Evolutionary conservation across 768 basidiomycete genomes (phyloP), one percentile per base, ranked within the genome.

Genomic region (Sporobolomyces pararoseus): DNA sequence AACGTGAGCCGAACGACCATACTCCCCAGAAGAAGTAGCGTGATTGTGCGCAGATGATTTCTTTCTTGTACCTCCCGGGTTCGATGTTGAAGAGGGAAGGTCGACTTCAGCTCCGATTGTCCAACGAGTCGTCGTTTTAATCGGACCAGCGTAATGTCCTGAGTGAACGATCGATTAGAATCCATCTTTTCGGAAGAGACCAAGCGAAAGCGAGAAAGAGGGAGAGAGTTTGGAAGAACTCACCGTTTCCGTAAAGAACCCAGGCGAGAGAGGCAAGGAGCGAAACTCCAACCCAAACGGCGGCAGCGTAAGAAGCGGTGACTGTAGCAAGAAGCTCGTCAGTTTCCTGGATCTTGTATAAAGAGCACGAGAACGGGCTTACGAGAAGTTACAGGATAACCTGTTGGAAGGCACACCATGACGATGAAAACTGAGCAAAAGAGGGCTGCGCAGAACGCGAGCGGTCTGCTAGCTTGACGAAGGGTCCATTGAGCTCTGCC

Each of bases 81-180:
- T 34, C 16, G 49, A 51, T 1, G 61, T 53, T 16, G 57, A 25
- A n/a, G 77, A 39, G 73, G 73, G 78, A 0, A 81, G 74, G 65
- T 80, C 80, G 34, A 81, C 78, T 60, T 80, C 80, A 34, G 79
- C 78, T 17, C 80, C 80, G n/a, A 79, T 78, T n/a, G 80, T 76
- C 80, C 80, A 81, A 59, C 78, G 78, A 0, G 80, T 81, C 17
- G 80, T 72, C 19, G 80, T 77, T 67, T 78, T 76, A 65, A 82
- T 81, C 2, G 81, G 81, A 1, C 81, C 81, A 27, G 80, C 79
- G 73, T 81, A 82, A 55, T 80, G 77, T 1, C 63, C 61, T 65
- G 49, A 19, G 47, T 7, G 23, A n/a, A n/a, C n/a, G n/a, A n/a
- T n/a, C n/a, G 46, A 47, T 47, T 17, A 17, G 9, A 42, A 17